Evolutionary conservation across 805 yeast genomes (phyloP).

Genomic region (Sugiyamaella valdiviana): DNA sequence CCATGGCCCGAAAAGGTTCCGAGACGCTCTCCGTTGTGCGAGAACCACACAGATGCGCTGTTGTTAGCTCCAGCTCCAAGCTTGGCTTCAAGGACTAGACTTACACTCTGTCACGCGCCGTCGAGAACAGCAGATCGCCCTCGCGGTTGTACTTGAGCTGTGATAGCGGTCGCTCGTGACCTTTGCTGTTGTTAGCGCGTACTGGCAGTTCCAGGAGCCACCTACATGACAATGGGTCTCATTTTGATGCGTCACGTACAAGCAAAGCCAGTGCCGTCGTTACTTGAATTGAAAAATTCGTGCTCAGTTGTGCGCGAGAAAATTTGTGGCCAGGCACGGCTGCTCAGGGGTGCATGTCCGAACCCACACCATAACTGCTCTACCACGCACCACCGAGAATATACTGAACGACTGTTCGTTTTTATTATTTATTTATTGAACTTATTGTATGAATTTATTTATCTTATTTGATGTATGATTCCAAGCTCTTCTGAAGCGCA

Average conservation of each 20-base stretch:
- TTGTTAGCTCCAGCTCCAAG: not conserved
- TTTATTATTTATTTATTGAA: not conserved
- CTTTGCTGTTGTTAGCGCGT: constrained; percentile 37
- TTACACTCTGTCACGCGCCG: constrained; percentile 75
- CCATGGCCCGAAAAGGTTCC: constrained; percentile 87
- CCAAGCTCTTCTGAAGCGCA: not conserved
- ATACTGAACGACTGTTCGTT: not conserved
- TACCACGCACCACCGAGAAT: too few species aligned
- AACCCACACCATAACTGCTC: too few species aligned
- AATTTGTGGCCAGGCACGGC: not conserved
- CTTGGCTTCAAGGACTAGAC: constrained; percentile 6
- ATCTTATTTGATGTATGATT: not conserved
- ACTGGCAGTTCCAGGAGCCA: not conserved
- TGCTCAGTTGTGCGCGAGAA: not conserved
- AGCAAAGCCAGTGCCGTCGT: not conserved
- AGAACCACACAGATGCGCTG: constrained; percentile 81
- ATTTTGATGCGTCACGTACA: constrained; percentile 31
- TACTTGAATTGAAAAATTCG: not conserved
- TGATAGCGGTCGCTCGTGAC: constrained; percentile 96
- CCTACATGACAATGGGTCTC: constrained; percentile 49
- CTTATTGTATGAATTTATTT: not conserved
- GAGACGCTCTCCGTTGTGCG: constrained; percentile 91
- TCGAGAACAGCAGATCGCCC: constrained; percentile 89
- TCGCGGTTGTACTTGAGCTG: constrained; percentile 94
- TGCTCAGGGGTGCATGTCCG: not conserved